Base-by-base conservation (phyloP, 139 green algal species). In the Closterium sp. region DNA sequence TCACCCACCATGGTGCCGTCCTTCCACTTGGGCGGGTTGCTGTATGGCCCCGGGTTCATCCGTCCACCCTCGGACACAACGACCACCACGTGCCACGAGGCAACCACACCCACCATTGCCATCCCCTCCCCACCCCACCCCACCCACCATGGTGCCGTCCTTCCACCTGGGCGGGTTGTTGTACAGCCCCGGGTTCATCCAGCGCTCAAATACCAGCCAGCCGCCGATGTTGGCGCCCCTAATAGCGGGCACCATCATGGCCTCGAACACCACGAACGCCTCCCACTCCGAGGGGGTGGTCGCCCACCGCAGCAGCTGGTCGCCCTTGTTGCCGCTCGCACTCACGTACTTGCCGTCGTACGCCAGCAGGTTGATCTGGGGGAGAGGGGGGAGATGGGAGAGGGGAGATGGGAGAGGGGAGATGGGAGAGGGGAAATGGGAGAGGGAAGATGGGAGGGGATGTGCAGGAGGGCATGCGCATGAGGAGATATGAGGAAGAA, bases 141-240 rank as follows among this genome's bases (percentile, higher is more conserved):
- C 8, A 84, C 87, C 1, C 31, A 90, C 87, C 87, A 28, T 30
- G 66, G 87, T 84, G 66, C 32, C 87, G 12, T 90, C 87, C 55
- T 90, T 87, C 87, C 87, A 90, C 30, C 16, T n/a, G 55, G 10
- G 87, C 8, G 31, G n/a, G 31, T 6, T 84, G 64, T 10, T 28
- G 4, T 90, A 90, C 12, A 91, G 25, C 33, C n/a, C 28, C 16
- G 55, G 55, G 34, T 84, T 36, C 88, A 91, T 91, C 88, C 88
- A 91, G 25, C 31, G 88, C 83, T 91, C 88, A n/a, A 28, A 76
- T 23, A 91, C 34, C 12, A 91, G 33, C 88, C 88, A 91, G 12
- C 33, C 33, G 28, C 88, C 88, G 2, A 91, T 8, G 66, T 91
- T 91, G 34, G 66, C 33, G 81, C 88, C 88, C 12, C 88, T 23